Conservation (phyloP, 2,329 filamentous ascomycete species). For the Chaetomiaceae sp. region DNA sequence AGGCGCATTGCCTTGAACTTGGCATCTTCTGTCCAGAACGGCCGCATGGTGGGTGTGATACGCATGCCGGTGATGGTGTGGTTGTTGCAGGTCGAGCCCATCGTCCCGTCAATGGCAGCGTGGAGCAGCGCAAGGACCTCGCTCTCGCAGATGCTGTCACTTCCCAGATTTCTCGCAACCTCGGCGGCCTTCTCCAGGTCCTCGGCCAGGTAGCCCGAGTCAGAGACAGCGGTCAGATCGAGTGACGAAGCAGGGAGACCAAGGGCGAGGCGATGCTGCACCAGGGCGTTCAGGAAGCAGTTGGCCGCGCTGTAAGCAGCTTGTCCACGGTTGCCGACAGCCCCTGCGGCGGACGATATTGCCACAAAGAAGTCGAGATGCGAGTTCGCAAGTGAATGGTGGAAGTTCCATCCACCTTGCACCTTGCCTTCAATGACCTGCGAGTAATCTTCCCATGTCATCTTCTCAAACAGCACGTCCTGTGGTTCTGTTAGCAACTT, state of each 20-base stretch:
- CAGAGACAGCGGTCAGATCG: conserved; percentile 46
- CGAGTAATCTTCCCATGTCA: conserved; percentile 44
- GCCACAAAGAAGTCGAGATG: conserved; percentile 48
- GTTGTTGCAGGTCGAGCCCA: conserved; percentile 37
- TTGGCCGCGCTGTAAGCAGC: conserved; percentile 45
- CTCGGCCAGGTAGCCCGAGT: conserved; percentile 45
- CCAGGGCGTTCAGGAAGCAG: conserved; percentile 35
- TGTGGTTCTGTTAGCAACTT: conserved; percentile 7
- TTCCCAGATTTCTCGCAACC: conserved; percentile 37
- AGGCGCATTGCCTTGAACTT: conserved; percentile 47
- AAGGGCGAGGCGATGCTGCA: conserved; percentile 30
- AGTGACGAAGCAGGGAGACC: conserved; percentile 38
- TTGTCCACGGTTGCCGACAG: conserved; percentile 46
- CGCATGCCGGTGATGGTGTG: conserved; percentile 51
- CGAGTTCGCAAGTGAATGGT: conserved; percentile 35
- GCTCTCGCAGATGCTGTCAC: conserved; percentile 42
- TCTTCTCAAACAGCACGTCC: conserved; percentile 48
- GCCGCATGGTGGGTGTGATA: conserved; percentile 39
- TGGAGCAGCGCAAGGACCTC: conserved; percentile 50
- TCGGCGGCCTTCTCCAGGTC: conserved; percentile 42
- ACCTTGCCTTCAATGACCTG: conserved; percentile 47
- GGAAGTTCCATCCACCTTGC: conserved; percentile 48
- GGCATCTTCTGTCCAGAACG: conserved; percentile 49
- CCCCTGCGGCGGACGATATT: conserved; percentile 47
- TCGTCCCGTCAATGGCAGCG: conserved; percentile 42